Evolutionary conservation across 257 asterid genomes (phyloP), one percentile per base, ranked within the genome.

Genomic region (Solanum dulcamara): DNA sequence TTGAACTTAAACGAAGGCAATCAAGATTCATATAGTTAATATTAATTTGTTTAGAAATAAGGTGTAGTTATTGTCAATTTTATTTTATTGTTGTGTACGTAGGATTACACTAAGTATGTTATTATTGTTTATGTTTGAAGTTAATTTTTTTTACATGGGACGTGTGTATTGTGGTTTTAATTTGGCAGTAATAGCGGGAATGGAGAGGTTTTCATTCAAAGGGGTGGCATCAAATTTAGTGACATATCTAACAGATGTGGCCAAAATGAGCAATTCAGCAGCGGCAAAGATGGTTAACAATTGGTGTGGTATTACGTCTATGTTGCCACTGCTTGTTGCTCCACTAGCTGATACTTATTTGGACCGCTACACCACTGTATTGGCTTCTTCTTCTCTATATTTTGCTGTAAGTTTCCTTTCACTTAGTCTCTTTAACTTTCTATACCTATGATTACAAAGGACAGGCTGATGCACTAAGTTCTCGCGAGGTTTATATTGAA

Each of bases 181-280:
- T 20, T 46, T 40, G 20, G 10, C 92, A 95, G 98, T 91, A 80
- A 86, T 97, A 77, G 89, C 96, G 46, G 98, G 98, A 12, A 91
- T 95, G 90, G 99, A 97, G 93, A 92, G 99, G 87, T 92, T 97
- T 85, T 97, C 98, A 28, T 94, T 91, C 89, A 97, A 95, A 90
- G 98, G 99, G 85, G 98, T 97, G 93, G 96, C 97, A 2, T 92
- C 99, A 10, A 97, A 95, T 89, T 81, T 97, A 89, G 99, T 97
- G 53, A 94, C 97, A 0, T 97, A 95, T 86, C 90, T 97, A 1
- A 95, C 98, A 0, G 97, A 95, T 46, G 94, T 90, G 7, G 93
- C 89, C 85, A 87, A 86, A 80, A 92, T 97, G 99, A 93, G 92
- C 86, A 93, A 94, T 86, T 97, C 99, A 4, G 89, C 98, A 0